Percentiles rank a stretch among this genome's conserved stretches.
phyloP scores from a whole-genome alignment of 495 filamentous ascomycete genomes.

The Aspergillus asperescens region DNA sequence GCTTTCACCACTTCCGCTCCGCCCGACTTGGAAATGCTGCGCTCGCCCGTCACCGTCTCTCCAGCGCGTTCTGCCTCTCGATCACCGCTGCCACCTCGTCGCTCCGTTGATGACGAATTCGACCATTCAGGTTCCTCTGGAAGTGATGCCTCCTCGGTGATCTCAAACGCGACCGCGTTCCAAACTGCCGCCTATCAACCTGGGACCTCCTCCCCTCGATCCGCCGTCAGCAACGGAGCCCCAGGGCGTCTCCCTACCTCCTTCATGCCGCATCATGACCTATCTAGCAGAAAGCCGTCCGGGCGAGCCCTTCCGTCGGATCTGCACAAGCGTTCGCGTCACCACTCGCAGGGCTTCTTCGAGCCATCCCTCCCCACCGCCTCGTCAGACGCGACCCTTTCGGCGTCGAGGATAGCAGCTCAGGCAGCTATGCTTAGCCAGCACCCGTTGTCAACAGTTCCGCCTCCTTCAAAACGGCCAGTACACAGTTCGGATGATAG shows the following conservation, averaged over 20 bases:
- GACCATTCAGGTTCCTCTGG: slow-evolving; percentile 44
- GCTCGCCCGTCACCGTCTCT: slow-evolving; percentile 30
- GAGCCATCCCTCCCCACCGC: slow-evolving; percentile 78
- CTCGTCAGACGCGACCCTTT: slow-evolving; percentile 50
- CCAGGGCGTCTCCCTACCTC: slow-evolving; percentile 28
- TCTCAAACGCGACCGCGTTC: slow-evolving; percentile 44
- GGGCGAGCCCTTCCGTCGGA: slow-evolving; percentile 38
- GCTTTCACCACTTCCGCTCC: not conserved
- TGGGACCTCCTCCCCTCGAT: slow-evolving; percentile 32
- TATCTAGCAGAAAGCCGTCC: slow-evolving; percentile 34
- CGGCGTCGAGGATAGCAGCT: slow-evolving; percentile 82
- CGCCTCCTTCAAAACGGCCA: slow-evolving; percentile 62
- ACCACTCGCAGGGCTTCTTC: slow-evolving; percentile 83
- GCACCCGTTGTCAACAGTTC: slow-evolving; percentile 12
- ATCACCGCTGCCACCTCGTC: slow-evolving; percentile 20
- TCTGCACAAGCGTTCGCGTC: slow-evolving; percentile 41
- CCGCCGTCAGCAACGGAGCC: slow-evolving; percentile 35
- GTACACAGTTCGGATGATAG: slow-evolving; percentile 39
- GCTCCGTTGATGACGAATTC: slow-evolving; percentile 31
- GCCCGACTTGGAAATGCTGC: slow-evolving; percentile 14
- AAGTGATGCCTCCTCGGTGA: slow-evolving; percentile 46
- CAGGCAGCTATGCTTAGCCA: slow-evolving; percentile 78
- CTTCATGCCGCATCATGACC: slow-evolving; percentile 40
- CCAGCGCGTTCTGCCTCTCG: slow-evolving; percentile 26
- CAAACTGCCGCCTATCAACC: slow-evolving; percentile 19